Evolutionary conservation across 148 eudicot genomes (phyloP).

Genomic region (Rhododendron henanense): DNA sequence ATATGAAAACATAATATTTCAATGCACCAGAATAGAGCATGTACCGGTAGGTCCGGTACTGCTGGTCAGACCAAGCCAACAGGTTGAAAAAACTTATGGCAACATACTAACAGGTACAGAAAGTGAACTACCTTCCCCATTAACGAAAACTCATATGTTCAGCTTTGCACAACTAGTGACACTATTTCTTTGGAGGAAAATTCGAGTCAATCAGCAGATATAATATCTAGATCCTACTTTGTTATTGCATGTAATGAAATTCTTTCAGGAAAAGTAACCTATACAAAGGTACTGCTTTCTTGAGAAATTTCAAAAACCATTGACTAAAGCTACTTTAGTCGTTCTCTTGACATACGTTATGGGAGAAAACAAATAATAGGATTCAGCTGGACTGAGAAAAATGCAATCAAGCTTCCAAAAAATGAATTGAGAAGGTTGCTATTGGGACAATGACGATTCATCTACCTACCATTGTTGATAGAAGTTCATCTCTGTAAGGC

Average conservation of each 20-base stretch:
- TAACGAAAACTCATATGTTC: background rate
- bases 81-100: background rate
- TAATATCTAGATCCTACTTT: background rate
- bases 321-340: background rate
- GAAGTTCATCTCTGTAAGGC: constrained; percentile 68
- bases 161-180: background rate
- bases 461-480: constrained; percentile 62
- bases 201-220: background rate
- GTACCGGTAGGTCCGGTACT: background rate
- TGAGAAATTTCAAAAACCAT: background rate
- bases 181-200: background rate
- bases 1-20: background rate
- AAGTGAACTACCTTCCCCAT: background rate
- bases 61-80: background rate
- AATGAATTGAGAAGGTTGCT: background rate
- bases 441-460: background rate
- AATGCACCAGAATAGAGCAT: background rate
- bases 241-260: background rate
- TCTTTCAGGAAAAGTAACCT: background rate
- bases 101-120: background rate
- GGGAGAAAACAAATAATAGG: background rate
- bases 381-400: background rate
- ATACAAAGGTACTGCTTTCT: background rate
- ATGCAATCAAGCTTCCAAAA: background rate
- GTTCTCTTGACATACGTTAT: background rate